Conservation (phyloP, 2,329 filamentous ascomycete genomes). For the Passalora sequoiae region DNA sequence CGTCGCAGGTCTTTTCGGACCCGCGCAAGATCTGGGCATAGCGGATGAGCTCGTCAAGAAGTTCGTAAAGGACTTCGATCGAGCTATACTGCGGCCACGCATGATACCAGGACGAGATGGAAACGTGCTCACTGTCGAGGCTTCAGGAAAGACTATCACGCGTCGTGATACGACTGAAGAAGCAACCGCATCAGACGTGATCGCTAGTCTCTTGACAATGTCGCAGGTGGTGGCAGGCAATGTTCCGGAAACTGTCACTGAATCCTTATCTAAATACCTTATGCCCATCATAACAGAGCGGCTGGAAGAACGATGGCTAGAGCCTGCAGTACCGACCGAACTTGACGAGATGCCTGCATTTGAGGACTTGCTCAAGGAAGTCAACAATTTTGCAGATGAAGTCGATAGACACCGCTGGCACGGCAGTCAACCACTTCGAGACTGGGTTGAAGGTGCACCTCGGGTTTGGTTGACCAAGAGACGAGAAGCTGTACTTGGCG, state of each 20-base stretch:
- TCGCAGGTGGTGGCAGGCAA: conserved; percentile 48
- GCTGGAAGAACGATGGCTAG: conserved; percentile 69
- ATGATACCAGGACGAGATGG: conserved; percentile 20
- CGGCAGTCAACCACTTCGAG: conserved; percentile 57
- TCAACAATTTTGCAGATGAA: conserved; percentile 58
- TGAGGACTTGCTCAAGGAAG: conserved; percentile 61
- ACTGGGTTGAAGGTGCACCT: conserved; percentile 77
- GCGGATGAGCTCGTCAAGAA: conserved; percentile 27
- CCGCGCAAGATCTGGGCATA: conserved; percentile 22
- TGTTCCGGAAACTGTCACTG: conserved; percentile 46
- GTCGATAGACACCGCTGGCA: conserved; percentile 61
- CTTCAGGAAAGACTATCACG: conserved; percentile 26
- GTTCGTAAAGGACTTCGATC: conserved; percentile 28
- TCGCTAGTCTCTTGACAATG: conserved; percentile 42
- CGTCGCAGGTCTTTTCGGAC: conserved; percentile 17
- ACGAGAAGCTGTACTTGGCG: conserved; percentile 71
- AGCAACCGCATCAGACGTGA: conserved; percentile 27
- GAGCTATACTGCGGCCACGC: conserved; percentile 27
- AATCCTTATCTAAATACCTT: conserved; percentile 61
- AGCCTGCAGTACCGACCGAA: conserved; percentile 68
- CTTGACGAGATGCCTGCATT: conserved; percentile 67
- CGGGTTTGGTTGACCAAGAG: conserved; percentile 81
- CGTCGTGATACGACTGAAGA: conserved; percentile 21
- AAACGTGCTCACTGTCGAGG: conserved; percentile 14
- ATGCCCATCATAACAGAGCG: conserved; percentile 63